Conservation (phyloP, 345 rosid genomes). For the Stellera chamaejasme region DNA sequence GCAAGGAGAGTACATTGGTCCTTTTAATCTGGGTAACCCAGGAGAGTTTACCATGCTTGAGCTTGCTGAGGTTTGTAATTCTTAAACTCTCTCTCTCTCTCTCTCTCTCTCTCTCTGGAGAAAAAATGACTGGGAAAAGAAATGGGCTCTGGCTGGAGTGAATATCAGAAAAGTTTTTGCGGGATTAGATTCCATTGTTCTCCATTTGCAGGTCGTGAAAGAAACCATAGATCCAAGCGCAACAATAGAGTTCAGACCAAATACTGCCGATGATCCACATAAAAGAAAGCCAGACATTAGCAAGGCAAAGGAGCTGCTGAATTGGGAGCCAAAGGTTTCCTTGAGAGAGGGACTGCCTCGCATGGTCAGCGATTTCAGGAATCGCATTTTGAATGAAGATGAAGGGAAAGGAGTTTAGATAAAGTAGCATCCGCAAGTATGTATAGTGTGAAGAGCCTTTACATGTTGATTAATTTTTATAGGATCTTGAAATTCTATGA, state of each 20-base stretch:
- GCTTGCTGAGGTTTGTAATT: slow-evolving; percentile 79
- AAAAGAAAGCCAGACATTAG: slow-evolving; percentile 91
- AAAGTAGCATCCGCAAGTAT: slow-evolving; percentile 6
- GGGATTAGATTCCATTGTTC: not conserved
- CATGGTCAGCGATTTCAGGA: slow-evolving; percentile 88
- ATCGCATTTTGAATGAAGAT: slow-evolving; percentile 76
- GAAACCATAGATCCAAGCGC: slow-evolving; percentile 94
- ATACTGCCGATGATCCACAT: slow-evolving; percentile 96
- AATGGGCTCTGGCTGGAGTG: slow-evolving; percentile 2
- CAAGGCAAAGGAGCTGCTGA: slow-evolving; percentile 83
- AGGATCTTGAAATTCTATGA: slow-evolving; percentile 5
- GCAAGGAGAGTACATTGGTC: slow-evolving; percentile 93
- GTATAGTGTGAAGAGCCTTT: slow-evolving; percentile 34
- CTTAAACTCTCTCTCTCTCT: slow-evolving; percentile 1
- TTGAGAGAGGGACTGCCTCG: slow-evolving; percentile 83
- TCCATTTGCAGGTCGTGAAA: slow-evolving; percentile 57
- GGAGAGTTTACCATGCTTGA: slow-evolving; percentile 99
- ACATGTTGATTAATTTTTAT: slow-evolving; percentile 22
- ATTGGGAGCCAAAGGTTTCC: slow-evolving; percentile 89
- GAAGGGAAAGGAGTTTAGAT: slow-evolving; percentile 60
- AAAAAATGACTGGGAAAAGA: not conserved
- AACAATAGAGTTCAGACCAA: slow-evolving; percentile 74
- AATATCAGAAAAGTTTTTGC: not conserved
- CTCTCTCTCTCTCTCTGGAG: not conserved
- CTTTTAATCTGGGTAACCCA: slow-evolving; percentile 95